phyloP scores from a whole-genome alignment of 148 eudicot species.

The Fallopia convolvulus region DNA sequence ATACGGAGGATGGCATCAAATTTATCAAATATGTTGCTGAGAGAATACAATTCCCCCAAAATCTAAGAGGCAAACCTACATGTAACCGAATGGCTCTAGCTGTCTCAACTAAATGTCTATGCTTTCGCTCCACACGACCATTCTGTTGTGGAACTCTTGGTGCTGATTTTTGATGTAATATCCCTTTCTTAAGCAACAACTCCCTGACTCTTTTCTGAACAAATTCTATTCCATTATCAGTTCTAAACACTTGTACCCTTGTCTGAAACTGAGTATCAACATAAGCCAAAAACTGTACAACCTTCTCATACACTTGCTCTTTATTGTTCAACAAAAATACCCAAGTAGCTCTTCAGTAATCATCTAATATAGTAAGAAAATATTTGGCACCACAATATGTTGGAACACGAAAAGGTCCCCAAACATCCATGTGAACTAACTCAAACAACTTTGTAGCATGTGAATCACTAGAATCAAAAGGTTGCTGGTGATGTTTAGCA shows the following conservation, averaged over 20 bases:
- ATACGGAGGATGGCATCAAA: not conserved
- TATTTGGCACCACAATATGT: not conserved
- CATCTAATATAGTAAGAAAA: not conserved
- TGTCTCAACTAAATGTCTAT: not conserved
- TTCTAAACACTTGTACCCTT: not conserved
- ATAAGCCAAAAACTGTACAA: too few species aligned
- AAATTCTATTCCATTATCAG: slow-evolving; percentile 5
- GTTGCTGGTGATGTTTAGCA: too few species aligned
- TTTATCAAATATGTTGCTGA: not conserved
- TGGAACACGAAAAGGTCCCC: not conserved
- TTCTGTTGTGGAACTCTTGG: not conserved
- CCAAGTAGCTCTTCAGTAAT: not conserved
- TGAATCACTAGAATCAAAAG: too few species aligned
- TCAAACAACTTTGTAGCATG: not conserved
- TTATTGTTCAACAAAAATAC: not conserved
- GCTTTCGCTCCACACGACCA: slow-evolving; percentile 7
- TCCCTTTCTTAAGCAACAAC: not conserved
- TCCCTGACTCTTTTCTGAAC: fast-evolving
- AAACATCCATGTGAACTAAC: not conserved
- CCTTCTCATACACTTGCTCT: not conserved
- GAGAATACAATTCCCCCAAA: slow-evolving; percentile 1
- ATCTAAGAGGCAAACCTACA: not conserved
- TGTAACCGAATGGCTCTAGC: not conserved
- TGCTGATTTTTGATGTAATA: not conserved
- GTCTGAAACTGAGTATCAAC: too few species aligned